Evolutionary conservation across 768 basidiomycete species (phyloP), one percentile per base, ranked within the genome.

Genomic region (Brasilioporus rufonigricans): DNA sequence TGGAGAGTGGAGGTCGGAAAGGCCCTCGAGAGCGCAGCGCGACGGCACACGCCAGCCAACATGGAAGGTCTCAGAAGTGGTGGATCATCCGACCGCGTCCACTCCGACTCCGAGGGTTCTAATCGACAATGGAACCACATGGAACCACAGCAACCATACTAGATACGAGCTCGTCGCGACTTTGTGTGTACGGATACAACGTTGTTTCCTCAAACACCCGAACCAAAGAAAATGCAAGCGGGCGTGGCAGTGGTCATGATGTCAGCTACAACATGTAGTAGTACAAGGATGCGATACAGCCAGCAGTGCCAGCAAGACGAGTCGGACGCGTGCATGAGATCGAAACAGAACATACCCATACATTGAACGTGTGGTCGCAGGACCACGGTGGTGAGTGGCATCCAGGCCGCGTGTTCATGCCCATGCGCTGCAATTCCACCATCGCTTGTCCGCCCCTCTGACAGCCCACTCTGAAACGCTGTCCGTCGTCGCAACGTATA

Each of bases 391-490:
- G 44, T 19, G 27, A n/a, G 40, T 27, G 26, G 16, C 16, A 7
- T 36, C 35, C 35, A 36, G 35, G 3, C 35, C 35, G 14, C 13
- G n/a, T 16, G 4, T 43, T 68, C 50, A 80, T 54, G 72, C 77
- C 74, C 78, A 79, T 35, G 65, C 63, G 1, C 76, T 75, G 59
- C 75, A 79, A 41, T 76, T 71, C 84, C 85, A 90, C 87, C 87
- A 91, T 48, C 80, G 74, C 75, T 86, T 88, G 58, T 86, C 85
- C 14, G 83, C 81, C 5, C 86, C 87, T 21, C 80, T 76, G 49
- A 94, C 76, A 41, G 79, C 76, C 88, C 89, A 94, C 67, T 93
- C 91, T 8, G 84, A 86, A 24, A 94, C 75, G 35, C 84, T 83
- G 55, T 75, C 68, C 55, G 80, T 79, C 51, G 82, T 81, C 21